Conservation (phyloP, 202 grass and related monocot species). For the Musa balbisiana region DNA sequence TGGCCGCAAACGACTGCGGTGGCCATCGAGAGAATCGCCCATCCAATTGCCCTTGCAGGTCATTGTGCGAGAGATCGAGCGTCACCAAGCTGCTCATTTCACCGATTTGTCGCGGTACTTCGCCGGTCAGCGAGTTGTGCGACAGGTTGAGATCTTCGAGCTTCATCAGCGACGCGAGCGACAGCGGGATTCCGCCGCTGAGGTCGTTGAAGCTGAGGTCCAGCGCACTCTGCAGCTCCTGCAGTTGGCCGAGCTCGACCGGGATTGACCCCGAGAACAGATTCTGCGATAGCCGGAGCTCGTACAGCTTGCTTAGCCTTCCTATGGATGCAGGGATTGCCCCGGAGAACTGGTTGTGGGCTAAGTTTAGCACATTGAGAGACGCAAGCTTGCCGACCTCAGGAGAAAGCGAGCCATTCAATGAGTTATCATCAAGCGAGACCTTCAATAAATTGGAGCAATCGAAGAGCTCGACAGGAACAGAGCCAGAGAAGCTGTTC, state of each 20-base stretch:
- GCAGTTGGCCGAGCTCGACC: conserved; percentile 51
- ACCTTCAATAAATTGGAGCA: conserved; percentile 77
- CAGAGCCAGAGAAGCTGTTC: conserved; percentile 42
- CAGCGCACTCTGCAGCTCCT: conserved; percentile 70
- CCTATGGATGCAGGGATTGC: conserved; percentile 44
- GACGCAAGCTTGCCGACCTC: conserved; percentile 43
- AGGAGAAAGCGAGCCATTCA: conserved; percentile 72
- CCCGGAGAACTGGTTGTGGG: conserved; percentile 60
- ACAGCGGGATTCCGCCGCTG: conserved; percentile 56
- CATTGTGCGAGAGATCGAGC: conserved; percentile 71
- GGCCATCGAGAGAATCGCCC: conserved; percentile 58
- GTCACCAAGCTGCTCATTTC: conserved; percentile 66
- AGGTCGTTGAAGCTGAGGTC: conserved; percentile 76
- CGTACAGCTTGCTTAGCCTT: conserved; percentile 61
- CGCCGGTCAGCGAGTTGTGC: conserved; percentile 57
- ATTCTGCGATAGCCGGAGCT: conserved; percentile 64
- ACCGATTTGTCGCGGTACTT: conserved; percentile 57
- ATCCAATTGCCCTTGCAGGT: conserved; percentile 44
- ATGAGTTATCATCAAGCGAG: conserved; percentile 53
- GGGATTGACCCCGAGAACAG: conserved; percentile 57
- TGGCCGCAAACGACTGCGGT: conserved; percentile 35
- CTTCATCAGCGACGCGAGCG: conserved; percentile 67
- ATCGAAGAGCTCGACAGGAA: conserved; percentile 60
- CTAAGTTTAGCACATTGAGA: conserved; percentile 77
- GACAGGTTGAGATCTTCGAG: conserved; percentile 84